Conservation (phyloP, 352 stramenopile genomes). For the Phytophthora sansomeana region DNA sequence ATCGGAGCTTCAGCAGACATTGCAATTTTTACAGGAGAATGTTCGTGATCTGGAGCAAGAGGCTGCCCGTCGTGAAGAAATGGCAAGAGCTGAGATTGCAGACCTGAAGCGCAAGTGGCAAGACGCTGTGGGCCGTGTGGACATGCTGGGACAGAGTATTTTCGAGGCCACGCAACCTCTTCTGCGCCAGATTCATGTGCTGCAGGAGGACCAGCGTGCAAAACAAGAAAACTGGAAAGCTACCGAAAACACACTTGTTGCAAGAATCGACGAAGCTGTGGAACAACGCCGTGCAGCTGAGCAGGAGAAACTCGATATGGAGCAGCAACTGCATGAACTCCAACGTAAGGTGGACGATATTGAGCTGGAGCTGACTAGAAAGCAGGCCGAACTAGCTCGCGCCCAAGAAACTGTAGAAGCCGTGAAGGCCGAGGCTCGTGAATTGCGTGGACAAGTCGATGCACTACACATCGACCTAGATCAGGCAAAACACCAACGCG, state of each 20-base stretch:
- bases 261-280: slow-evolving; percentile 49
- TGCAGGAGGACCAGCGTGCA: slow-evolving; percentile 72
- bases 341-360: slow-evolving; percentile 42
- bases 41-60: slow-evolving; percentile 66
- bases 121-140: slow-evolving; percentile 70
- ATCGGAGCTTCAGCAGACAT: slow-evolving; percentile 62
- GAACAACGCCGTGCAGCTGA: slow-evolving; percentile 46
- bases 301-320: slow-evolving; percentile 48
- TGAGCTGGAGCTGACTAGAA: slow-evolving; percentile 41
- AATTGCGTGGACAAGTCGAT: slow-evolving; percentile 49
- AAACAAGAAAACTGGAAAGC: slow-evolving; percentile 67
- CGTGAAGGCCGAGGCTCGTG: slow-evolving; percentile 41
- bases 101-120: slow-evolving; percentile 86
- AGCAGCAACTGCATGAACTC: slow-evolving; percentile 50
- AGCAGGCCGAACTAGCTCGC: slow-evolving; percentile 40
- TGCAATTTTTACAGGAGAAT: slow-evolving; percentile 70
- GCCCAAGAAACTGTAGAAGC: slow-evolving; percentile 46
- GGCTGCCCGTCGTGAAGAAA: slow-evolving; percentile 63
- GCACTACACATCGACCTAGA: slow-evolving; percentile 60
- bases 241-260: slow-evolving; percentile 52
- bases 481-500: slow-evolving; percentile 49
- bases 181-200: slow-evolving; percentile 69
- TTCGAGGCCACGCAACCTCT: slow-evolving; percentile 82
- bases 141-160: slow-evolving; percentile 71
- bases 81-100: slow-evolving; percentile 56